Evolutionary conservation across 2,329 filamentous ascomycete genomes (phyloP).

Genomic region (Ophiostoma sp.): DNA sequence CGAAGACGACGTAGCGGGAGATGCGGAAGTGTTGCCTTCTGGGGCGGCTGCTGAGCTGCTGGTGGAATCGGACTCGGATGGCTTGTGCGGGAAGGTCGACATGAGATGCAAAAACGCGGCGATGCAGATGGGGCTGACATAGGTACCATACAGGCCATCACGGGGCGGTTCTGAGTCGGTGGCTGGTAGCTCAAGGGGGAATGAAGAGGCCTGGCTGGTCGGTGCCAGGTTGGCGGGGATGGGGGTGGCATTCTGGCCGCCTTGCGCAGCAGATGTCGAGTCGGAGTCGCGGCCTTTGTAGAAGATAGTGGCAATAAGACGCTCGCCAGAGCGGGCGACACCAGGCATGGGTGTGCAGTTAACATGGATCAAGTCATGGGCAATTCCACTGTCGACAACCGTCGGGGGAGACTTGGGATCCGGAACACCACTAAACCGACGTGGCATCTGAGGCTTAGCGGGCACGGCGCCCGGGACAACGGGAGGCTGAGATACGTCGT

Average conservation of each 20-base stretch:
- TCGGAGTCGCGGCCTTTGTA: constrained; percentile 46
- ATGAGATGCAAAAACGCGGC: constrained; percentile 63
- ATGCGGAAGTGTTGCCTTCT: neutral
- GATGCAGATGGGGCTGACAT: constrained; percentile 60
- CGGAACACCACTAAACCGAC: constrained; percentile 56
- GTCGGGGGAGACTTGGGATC: constrained; percentile 54
- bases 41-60: neutral
- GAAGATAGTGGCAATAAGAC: constrained; percentile 58
- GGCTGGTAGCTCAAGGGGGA: constrained; percentile 26
- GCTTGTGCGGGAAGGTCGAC: constrained; percentile 53
- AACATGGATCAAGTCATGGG: constrained; percentile 57
- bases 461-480: neutral
- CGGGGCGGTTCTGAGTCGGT: constrained; percentile 39
- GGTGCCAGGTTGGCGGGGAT: constrained; percentile 55
- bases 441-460: constrained; percentile 37
- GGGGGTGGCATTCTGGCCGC: constrained; percentile 28
- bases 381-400: constrained; percentile 58
- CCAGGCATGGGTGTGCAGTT: constrained; percentile 55
- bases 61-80: neutral
- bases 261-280: constrained; percentile 31
- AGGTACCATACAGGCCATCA: constrained; percentile 61
- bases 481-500: constrained; percentile 32
- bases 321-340: constrained; percentile 38
- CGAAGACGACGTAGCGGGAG: neutral
- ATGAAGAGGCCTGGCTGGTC: constrained; percentile 46